Percentiles rank a stretch among this genome's conserved stretches.
These are phyloP conservation scores for Ehretia macrophylla DNA, from an alignment of 257 asterid species.

Conservation along the genomic window DNA sequence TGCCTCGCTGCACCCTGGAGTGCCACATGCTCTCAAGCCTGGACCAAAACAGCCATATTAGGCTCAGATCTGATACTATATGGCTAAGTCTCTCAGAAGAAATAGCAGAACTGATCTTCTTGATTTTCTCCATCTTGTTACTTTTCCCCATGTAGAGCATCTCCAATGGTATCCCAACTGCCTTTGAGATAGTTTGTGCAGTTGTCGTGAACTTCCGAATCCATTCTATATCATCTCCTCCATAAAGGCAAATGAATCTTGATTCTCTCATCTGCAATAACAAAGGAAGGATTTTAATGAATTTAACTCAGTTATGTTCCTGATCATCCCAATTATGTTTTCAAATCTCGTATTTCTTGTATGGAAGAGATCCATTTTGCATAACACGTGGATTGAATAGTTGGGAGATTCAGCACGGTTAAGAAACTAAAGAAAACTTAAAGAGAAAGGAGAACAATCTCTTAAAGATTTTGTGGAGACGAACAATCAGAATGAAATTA, in stretches of 20 bases:
- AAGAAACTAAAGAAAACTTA: too few relatives aligned
- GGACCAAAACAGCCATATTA: neutral
- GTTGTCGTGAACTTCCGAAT: conserved; percentile 7
- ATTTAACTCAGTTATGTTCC: too few relatives aligned
- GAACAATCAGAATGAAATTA: too few relatives aligned
- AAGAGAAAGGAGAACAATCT: too few relatives aligned
- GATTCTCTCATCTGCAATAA: conserved; percentile 13
- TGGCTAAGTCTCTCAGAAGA: neutral
- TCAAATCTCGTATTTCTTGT: too few relatives aligned
- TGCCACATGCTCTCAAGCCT: conserved; percentile 16
- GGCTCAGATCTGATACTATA: neutral
- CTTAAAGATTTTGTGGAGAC: too few relatives aligned
- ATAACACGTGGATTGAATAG: too few relatives aligned
- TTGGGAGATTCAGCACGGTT: too few relatives aligned
- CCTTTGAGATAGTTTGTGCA: neutral
- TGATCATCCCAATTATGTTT: too few relatives aligned
- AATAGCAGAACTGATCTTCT: neutral
- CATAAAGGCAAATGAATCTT: conserved; percentile 19
- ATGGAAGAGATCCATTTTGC: too few relatives aligned
- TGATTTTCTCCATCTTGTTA: neutral
- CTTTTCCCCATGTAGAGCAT: conserved; percentile 19
- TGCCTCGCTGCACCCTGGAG: conserved; percentile 6
- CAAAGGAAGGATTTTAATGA: too few relatives aligned
- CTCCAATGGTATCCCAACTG: neutral
- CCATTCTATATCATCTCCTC: conserved; percentile 23